Percentiles rank a stretch among this genome's conserved stretches.
Evolutionary conservation across 2,329 filamentous ascomycete species (phyloP).

Genomic region (Aspergillus fischeri): DNA sequence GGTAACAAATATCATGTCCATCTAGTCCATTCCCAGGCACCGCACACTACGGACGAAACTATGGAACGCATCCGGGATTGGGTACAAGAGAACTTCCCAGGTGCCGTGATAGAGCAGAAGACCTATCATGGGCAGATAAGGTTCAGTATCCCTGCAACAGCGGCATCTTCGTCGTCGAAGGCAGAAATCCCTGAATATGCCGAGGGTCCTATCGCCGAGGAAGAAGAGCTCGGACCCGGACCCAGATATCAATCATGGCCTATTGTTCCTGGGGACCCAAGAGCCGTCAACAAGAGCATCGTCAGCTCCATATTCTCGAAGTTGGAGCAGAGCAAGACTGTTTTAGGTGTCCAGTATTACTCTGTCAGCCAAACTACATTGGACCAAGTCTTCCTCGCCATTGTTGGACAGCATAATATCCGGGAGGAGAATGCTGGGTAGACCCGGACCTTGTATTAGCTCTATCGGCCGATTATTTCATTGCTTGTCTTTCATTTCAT

Average conservation of each 20-base stretch:
- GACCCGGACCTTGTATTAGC: neutral
- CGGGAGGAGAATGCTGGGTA: slow-evolving; percentile 59
- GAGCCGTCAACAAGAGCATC: slow-evolving; percentile 2
- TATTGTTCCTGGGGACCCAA: neutral
- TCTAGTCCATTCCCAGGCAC: slow-evolving; percentile 69
- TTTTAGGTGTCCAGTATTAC: slow-evolving; percentile 76
- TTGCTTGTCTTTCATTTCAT: neutral
- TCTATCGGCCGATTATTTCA: neutral
- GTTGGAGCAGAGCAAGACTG: slow-evolving; percentile 66
- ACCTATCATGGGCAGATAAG: slow-evolving; percentile 81
- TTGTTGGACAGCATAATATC: slow-evolving; percentile 76
- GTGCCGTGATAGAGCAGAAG: slow-evolving; percentile 65
- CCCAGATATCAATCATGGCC: neutral
- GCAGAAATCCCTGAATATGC: neutral
- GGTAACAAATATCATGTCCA: slow-evolving; percentile 79
- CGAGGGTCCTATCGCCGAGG: neutral
- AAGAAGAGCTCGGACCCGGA: neutral
- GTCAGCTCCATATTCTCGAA: slow-evolving; percentile 62
- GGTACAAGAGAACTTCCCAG: slow-evolving; percentile 59
- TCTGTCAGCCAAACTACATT: slow-evolving; percentile 81
- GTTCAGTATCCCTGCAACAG: slow-evolving; percentile 64
- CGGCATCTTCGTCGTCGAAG: neutral
- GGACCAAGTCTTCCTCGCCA: slow-evolving; percentile 84
- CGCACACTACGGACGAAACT: slow-evolving; percentile 65
- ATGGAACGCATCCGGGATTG: slow-evolving; percentile 64